Conservation (phyloP, 2,329 filamentous ascomycete species). For the Ophiostoma piceae region DNA sequence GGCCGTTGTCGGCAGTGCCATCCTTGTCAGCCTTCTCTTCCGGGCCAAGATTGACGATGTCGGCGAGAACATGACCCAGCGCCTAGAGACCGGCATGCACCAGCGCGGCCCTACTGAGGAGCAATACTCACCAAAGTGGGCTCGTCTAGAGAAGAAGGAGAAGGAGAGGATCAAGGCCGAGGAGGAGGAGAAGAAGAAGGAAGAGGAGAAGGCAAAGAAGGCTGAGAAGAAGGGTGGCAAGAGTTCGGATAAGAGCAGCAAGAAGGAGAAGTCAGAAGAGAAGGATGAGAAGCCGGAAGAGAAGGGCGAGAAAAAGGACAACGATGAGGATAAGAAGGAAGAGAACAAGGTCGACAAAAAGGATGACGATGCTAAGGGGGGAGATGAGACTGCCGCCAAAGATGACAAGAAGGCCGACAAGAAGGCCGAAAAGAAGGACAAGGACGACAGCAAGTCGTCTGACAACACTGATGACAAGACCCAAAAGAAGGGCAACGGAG, state of each 20-base stretch:
- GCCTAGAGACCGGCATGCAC: constrained; percentile 39
- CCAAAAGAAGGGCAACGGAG: constrained; percentile 15
- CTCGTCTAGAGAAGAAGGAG: constrained; percentile 32
- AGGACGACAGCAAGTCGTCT: constrained; percentile 17
- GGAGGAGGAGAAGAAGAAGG: constrained; percentile 29
- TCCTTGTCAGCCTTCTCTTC: constrained; percentile 74
- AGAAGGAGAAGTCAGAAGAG: constrained; percentile 21
- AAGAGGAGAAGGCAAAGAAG: constrained; percentile 28
- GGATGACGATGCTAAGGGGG: constrained; percentile 17
- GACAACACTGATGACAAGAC: constrained; percentile 23
- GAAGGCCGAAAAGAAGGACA: neutral
- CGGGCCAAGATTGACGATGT: constrained; percentile 64
- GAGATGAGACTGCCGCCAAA: constrained; percentile 19
- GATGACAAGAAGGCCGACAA: constrained; percentile 17
- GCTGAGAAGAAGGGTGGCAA: constrained; percentile 24
- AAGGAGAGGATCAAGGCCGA: constrained; percentile 26
- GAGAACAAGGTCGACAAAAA: constrained; percentile 17
- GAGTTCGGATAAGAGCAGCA: constrained; percentile 1
- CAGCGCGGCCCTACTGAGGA: constrained; percentile 30
- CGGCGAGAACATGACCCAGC: constrained; percentile 33
- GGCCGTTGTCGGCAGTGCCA: constrained; percentile 77
- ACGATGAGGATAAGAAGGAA: constrained; percentile 16
- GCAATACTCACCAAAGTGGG: constrained; percentile 41
- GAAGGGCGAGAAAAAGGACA: constrained; percentile 19
- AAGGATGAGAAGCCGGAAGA: constrained; percentile 21